Evolutionary conservation across 129 eudicot species (phyloP), one percentile per base, ranked within the genome.

Genomic region (Arctium minus): DNA sequence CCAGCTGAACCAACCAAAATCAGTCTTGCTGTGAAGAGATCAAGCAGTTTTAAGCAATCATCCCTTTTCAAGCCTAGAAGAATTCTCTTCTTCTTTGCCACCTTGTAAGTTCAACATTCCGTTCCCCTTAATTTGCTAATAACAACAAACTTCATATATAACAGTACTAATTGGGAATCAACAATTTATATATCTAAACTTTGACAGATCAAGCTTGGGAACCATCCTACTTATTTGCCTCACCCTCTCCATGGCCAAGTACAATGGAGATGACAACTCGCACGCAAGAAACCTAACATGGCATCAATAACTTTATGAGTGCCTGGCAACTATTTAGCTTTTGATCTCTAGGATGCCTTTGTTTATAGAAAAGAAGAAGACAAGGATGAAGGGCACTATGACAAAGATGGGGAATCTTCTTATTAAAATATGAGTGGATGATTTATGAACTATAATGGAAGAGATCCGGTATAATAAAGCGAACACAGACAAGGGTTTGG

Each of bases 61-160:
- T 70, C 88, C 9, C 68, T 84, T 37, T 17, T 86, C 69, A 90
- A 90, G 29, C 97, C 98, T 38, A 83, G 90, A 75, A 89, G 91
- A 82, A 90, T 94, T 82, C 91, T 92, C 65, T 38, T 92, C 89
- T 77, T 92, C 86, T 92, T 90, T 46, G 94, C 94, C 37, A 90
- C 94, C 50, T 79, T 92, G 97, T 92, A 85, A 90, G 97, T 85
- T 37, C 10, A 8, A 39, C 27, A 18, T 38, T 60, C 29, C 10
- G 56, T 46, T 8, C 44, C 44, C 37, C 72, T 35, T 64, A 32
- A 5, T 70, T 70, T 15, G 50, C 27, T 38, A 8, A 76, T 13
- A 4, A 37, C 40, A 46, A 32, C 35, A 60, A 60, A n/a, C 68
- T n/a, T 60, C 29, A 17, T 60, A 17, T 17, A 17, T 56, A 50